These are phyloP conservation scores for Emericellopsis cladophorae DNA, from an alignment of 2,329 filamentous ascomycete genomes.

Conservation along the genomic window DNA sequence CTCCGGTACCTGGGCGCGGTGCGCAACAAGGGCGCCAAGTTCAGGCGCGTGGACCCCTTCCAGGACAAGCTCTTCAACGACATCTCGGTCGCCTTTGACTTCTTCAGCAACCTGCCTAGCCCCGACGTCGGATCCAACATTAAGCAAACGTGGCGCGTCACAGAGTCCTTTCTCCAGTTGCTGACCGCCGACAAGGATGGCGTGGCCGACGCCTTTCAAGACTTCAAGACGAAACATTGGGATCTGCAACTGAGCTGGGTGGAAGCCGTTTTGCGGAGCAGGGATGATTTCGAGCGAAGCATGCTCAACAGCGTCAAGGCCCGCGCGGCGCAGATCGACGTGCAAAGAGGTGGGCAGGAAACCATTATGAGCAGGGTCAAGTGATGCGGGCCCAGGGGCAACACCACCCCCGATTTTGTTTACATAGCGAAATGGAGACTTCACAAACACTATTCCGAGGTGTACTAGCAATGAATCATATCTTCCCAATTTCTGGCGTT, in stretches of 20 bases:
- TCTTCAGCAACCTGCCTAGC: slow-evolving; percentile 64
- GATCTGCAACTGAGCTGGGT: slow-evolving; percentile 94
- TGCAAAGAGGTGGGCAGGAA: slow-evolving; percentile 61
- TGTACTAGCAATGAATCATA: neutral
- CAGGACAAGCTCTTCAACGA: slow-evolving; percentile 91
- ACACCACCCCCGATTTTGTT: too few relatives aligned
- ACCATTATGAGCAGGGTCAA: slow-evolving; percentile 94
- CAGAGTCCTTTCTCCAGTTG: slow-evolving; percentile 70
- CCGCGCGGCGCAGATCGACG: slow-evolving; percentile 72
- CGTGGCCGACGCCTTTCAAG: slow-evolving; percentile 66
- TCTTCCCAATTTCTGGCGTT: neutral
- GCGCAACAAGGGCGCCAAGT: slow-evolving; percentile 81
- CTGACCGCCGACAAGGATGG: slow-evolving; percentile 63
- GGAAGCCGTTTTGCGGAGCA: slow-evolving; percentile 71
- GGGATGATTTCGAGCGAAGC: slow-evolving; percentile 87
- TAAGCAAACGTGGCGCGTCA: slow-evolving; percentile 85
- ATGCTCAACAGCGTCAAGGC: slow-evolving; percentile 85
- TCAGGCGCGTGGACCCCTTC: slow-evolving; percentile 76
- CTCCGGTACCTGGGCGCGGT: slow-evolving; percentile 73
- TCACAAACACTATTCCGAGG: too few relatives aligned
- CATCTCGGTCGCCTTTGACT: slow-evolving; percentile 78
- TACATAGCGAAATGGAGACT: too few relatives aligned
- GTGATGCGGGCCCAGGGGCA: slow-evolving; percentile 20
- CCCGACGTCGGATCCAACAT: slow-evolving; percentile 59
- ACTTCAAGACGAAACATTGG: slow-evolving; percentile 81